Evolutionary conservation across 768 basidiomycete species (phyloP).

Genomic region (Sporobolomyces phaffii): DNA sequence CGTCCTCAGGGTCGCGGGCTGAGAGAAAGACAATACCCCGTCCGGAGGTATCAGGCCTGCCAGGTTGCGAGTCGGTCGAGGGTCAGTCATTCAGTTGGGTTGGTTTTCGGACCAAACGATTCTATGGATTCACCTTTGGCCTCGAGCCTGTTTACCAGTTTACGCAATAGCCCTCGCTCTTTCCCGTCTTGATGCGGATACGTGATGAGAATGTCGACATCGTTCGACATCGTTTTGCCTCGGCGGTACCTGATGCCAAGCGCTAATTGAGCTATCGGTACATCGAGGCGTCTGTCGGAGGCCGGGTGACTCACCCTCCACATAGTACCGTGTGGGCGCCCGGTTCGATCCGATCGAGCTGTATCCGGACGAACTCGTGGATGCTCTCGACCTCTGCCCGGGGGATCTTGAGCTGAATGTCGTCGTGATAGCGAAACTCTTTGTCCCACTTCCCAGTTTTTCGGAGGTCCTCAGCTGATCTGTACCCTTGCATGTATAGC

Average conservation of each 20-base stretch:
- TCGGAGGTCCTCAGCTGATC: constrained; percentile 18
- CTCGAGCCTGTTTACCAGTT: constrained; percentile 19
- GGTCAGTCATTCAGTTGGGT: no score
- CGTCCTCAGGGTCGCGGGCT: constrained; percentile 25
- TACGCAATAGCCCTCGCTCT: constrained; percentile 18
- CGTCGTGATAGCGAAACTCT: constrained; percentile 32
- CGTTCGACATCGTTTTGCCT: constrained; percentile 15
- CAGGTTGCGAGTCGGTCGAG: no score
- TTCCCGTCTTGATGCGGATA: constrained; percentile 33
- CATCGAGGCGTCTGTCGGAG: no score
- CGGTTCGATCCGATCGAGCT: constrained; percentile 20
- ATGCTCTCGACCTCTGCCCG: constrained; percentile 25
- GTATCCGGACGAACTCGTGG: constrained; percentile 14
- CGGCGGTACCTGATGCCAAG: constrained; percentile 15
- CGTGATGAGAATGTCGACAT: constrained; percentile 31
- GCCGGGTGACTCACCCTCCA: constrained; percentile 18
- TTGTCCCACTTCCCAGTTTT: constrained; percentile 20
- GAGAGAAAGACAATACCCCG: constrained; percentile 18
- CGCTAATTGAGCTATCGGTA: no score
- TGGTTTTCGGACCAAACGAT: no score
- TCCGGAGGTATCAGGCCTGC: constrained; percentile 30
- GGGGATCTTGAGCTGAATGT: constrained; percentile 25
- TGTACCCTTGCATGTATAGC: constrained; percentile 20
- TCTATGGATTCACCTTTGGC: constrained; percentile 31
- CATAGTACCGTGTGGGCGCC: constrained; percentile 17